Percentiles rank a stretch among this genome's conserved stretches.
Evolutionary conservation across 1,284 basidiomycete species (phyloP).

Genomic region (Apiotrichum mycotoxinovorans): DNA sequence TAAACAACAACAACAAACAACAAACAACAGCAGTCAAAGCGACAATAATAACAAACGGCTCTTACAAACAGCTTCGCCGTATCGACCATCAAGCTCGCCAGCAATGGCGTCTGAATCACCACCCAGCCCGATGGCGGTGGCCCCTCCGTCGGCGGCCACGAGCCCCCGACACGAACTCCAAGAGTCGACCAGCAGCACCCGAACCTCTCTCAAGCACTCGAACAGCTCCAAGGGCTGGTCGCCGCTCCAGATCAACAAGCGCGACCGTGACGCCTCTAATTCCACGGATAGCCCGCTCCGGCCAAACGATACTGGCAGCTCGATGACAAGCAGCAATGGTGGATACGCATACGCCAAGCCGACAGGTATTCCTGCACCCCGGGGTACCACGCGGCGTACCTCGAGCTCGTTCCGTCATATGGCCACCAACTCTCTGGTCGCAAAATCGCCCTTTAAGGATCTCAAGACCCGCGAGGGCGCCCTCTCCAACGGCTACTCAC

Average conservation of each 20-base stretch:
- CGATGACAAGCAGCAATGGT: background rate
- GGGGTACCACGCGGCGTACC: slow-evolving; percentile 56
- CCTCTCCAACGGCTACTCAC: slow-evolving; percentile 28
- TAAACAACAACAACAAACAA: too few relatives aligned
- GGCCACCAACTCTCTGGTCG: slow-evolving; percentile 73
- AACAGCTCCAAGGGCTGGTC: slow-evolving; percentile 52
- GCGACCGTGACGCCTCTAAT: slow-evolving; percentile 20
- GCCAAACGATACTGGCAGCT: slow-evolving; percentile 22
- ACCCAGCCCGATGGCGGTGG: background rate
- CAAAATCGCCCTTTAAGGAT: slow-evolving; percentile 80
- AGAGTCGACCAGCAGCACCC: slow-evolving; percentile 19
- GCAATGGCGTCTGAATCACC: background rate
- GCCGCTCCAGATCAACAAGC: slow-evolving; percentile 49
- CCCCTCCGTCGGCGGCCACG: background rate
- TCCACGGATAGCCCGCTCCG: slow-evolving; percentile 16
- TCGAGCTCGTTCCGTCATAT: slow-evolving; percentile 80
- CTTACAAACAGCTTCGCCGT: too few relatives aligned
- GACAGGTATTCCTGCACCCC: background rate
- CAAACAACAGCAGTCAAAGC: too few relatives aligned
- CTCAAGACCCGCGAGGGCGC: slow-evolving; percentile 27
- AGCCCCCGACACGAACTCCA: slow-evolving; percentile 5
- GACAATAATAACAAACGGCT: too few relatives aligned
- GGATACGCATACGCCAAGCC: background rate
- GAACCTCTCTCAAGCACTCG: slow-evolving; percentile 44
- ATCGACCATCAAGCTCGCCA: background rate